Evolutionary conservation across 208 protist species (phyloP), one percentile per base, ranked within the genome.

Genomic region (Trypanosoma vivax): DNA sequence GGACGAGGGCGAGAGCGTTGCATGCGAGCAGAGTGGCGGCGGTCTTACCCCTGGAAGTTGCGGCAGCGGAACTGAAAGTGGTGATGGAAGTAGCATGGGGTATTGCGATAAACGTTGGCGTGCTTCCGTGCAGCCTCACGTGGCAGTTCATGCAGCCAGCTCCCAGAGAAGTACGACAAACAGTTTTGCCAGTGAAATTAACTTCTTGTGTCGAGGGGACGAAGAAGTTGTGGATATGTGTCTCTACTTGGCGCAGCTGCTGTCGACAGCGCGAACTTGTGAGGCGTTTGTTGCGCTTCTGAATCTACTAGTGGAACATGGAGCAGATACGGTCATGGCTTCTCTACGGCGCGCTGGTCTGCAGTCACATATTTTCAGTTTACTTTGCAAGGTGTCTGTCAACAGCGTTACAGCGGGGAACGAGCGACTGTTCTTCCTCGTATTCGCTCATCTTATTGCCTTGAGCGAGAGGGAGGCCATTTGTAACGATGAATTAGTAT

Each of bases 201-300:
- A 57, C 48, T 53, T 88, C 30, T 70, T 93, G 24, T 65, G 61
- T n/a, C 70, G 76, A 11, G 70, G 74, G 21, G 79, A 93, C 16
- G 86, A 93, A 29, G 74, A 80, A 13, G 24, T 74, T 33, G 74
- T 77, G 1, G 86, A 93, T 48, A 84, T 90, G 75, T 79, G 57
- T 10, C 34, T 86, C 9, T 93, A 90, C 60, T 65, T 88, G 11
- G 63, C 65, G 13, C 50, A 63, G 9, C 48, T 76, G 0, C 57
- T 80, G 0, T 53, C 35, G 2, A 50, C 67, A 11, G 50, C 65
- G 16, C 43, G 63, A 3, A 79, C 79, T 1, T 18, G 18, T 7
- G 46, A 52, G 10, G 56, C 73, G 1, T 29, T 88, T 24, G 19
- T 45, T 0, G 70, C 74, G 45, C 59, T 92, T 5, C 62, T 83